These are phyloP conservation scores for Pichiaceae sp. DNA, from an alignment of 1,139 yeast genomes.

Conservation along the genomic window DNA sequence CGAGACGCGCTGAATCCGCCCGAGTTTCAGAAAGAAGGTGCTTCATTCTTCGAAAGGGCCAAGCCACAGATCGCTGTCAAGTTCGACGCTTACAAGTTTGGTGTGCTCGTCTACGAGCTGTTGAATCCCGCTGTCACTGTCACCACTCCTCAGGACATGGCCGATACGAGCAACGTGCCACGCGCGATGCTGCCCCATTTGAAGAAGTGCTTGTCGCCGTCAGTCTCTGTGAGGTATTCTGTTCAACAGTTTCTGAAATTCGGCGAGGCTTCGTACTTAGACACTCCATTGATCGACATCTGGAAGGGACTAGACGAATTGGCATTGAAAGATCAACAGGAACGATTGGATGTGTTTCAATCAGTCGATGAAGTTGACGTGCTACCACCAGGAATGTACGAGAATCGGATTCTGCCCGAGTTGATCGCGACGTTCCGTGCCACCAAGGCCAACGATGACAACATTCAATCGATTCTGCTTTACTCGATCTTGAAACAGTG, in stretches of 20 bases:
- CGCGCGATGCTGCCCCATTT: slow-evolving; percentile 19
- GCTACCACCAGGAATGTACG: slow-evolving; percentile 53
- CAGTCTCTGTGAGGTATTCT: slow-evolving; percentile 36
- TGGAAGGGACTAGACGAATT: slow-evolving; percentile 45
- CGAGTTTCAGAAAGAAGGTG: slow-evolving; percentile 18
- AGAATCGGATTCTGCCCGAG: slow-evolving; percentile 62
- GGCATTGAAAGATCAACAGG: slow-evolving; percentile 38
- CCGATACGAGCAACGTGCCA: slow-evolving; percentile 22
- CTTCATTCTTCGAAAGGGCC: slow-evolving; percentile 9
- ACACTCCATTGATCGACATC: slow-evolving; percentile 37
- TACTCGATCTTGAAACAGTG: slow-evolving; percentile 37
- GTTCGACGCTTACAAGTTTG: slow-evolving; percentile 60
- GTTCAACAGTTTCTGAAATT: slow-evolving; percentile 41
- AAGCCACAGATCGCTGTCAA: slow-evolving; percentile 28
- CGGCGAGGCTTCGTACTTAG: slow-evolving; percentile 32
- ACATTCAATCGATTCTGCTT: slow-evolving; percentile 31
- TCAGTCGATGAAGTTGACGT: slow-evolving; percentile 28
- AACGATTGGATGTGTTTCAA: slow-evolving; percentile 47
- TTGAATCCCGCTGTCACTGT: slow-evolving; percentile 28
- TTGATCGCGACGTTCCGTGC: slow-evolving; percentile 33
- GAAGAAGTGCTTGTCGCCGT: slow-evolving; percentile 24
- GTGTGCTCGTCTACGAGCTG: slow-evolving; percentile 42
- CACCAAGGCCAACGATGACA: slow-evolving; percentile 12
- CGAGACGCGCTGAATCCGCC: slow-evolving; percentile 15
- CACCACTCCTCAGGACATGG: slow-evolving; percentile 9